Evolutionary conservation across 2,329 filamentous ascomycete genomes (phyloP).

Genomic region (Sarocladium brachiariae): DNA sequence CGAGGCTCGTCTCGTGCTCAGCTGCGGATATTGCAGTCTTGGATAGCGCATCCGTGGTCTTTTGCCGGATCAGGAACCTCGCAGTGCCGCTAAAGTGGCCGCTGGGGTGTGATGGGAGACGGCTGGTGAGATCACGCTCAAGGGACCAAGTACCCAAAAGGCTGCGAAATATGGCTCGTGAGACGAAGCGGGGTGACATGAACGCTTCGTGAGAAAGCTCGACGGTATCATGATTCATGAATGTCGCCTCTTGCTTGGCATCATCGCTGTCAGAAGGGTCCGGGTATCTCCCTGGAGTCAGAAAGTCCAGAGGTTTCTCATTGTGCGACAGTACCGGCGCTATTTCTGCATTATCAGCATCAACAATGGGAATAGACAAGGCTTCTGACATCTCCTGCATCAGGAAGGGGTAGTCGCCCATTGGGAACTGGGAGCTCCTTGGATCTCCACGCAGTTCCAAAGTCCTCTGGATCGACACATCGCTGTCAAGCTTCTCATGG

Average conservation of each 20-base stretch:
- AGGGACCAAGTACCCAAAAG: conserved; percentile 65
- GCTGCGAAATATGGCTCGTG: conserved; percentile 61
- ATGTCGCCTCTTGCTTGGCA: conserved; percentile 30
- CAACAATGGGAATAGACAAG: conserved; percentile 42
- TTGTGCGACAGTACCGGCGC: conserved; percentile 31
- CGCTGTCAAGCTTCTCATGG: conserved; percentile 32
- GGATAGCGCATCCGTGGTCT: conserved; percentile 44
- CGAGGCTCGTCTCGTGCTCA: conserved; percentile 32
- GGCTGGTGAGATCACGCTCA: conserved; percentile 47
- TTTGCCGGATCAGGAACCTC: conserved; percentile 54
- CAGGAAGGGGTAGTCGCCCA: conserved; percentile 73
- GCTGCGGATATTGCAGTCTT: conserved; percentile 10
- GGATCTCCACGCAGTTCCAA: conserved; percentile 44
- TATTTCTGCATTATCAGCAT: conserved; percentile 19
- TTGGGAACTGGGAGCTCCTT: conserved; percentile 64
- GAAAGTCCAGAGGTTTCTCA: conserved; percentile 40
- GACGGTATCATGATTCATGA: conserved; percentile 40
- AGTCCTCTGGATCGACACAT: conserved; percentile 39
- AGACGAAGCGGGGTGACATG: conserved; percentile 44
- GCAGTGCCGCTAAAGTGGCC: conserved; percentile 60
- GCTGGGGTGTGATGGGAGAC: conserved; percentile 50
- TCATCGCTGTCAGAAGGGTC: conserved; percentile 28
- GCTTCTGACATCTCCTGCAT: conserved; percentile 63
- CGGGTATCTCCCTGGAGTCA: conserved; percentile 51
- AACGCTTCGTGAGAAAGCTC: conserved; percentile 34